A percentile compares a stretch with the other conserved stretches of the same genome.
These are phyloP conservation scores for Ormosia emarginata DNA, from an alignment of 306 rosid genomes.

Conservation along the genomic window DNA sequence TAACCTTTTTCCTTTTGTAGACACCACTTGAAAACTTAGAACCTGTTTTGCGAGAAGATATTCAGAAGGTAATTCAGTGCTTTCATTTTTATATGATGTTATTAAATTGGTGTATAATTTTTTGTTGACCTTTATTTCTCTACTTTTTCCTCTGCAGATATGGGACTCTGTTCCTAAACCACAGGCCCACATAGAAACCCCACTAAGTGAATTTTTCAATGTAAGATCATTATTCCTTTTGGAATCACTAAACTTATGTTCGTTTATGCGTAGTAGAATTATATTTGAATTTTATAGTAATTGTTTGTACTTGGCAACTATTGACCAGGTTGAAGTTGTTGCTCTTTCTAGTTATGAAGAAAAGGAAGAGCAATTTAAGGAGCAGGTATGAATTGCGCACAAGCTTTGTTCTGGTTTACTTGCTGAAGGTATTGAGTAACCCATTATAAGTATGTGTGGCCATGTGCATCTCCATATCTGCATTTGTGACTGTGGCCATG, in stretches of 20 bases:
- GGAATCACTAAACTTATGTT: not conserved
- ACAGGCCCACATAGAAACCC: conserved; percentile 69
- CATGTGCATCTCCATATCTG: not conserved
- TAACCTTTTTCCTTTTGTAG: conserved; percentile 33
- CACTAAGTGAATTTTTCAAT: conserved; percentile 79
- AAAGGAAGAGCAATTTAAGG: conserved; percentile 84
- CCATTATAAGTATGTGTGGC: not conserved
- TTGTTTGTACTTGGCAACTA: conserved; percentile 26
- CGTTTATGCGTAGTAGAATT: not conserved
- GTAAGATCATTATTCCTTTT: conserved; percentile 42
- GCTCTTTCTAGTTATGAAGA: conserved; percentile 93
- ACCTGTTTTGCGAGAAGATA: conserved; percentile 84
- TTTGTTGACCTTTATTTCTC: conserved; percentile 2
- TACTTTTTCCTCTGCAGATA: conserved; percentile 50
- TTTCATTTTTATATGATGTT: not conserved
- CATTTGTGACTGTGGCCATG: not conserved
- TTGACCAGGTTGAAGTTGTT: conserved; percentile 78
- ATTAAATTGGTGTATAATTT: not conserved
- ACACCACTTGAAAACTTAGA: conserved; percentile 90
- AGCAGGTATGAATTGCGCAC: conserved; percentile 55
- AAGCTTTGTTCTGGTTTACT: conserved; percentile 1
- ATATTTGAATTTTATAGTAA: not conserved
- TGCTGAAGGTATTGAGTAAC: not conserved
- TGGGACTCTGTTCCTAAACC: conserved; percentile 96
- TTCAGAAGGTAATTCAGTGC: conserved; percentile 61